Conservation (phyloP, 1,284 basidiomycete genomes). For the Leccinum fuscescens region DNA sequence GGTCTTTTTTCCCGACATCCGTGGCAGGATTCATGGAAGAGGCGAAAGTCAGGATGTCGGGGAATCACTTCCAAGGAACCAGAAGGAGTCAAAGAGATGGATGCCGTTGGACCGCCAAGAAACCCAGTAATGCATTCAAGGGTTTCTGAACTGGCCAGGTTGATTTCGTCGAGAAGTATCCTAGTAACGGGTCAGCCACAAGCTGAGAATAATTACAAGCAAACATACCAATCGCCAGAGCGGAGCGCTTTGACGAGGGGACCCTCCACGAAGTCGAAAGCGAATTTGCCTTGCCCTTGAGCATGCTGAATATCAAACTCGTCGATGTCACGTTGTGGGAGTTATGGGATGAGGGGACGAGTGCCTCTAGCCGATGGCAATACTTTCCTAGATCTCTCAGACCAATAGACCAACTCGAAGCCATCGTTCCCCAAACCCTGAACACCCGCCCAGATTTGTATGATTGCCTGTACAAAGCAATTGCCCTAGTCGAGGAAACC, state of each 20-base stretch:
- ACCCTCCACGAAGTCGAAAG: conserved; percentile 95
- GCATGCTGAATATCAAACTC: conserved; percentile 88
- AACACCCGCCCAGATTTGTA: conserved; percentile 63
- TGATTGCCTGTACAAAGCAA: conserved; percentile 45
- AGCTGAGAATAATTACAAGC: neutral
- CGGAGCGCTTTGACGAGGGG: conserved; percentile 92
- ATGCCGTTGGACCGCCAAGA: conserved; percentile 82
- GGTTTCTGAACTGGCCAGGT: conserved; percentile 92
- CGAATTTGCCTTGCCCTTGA: conserved; percentile 81
- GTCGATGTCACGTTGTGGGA: conserved; percentile 61
- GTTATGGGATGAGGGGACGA: conserved; percentile 52
- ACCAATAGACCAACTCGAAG: conserved; percentile 65
- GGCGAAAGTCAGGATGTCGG: conserved; percentile 91
- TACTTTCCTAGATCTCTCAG: conserved; percentile 89
- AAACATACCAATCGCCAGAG: conserved; percentile 83
- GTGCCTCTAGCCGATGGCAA: conserved; percentile 69
- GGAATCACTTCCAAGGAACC: conserved; percentile 89
- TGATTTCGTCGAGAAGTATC: conserved; percentile 96
- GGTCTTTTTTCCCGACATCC: conserved; percentile 97
- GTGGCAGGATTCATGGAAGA: conserved; percentile 99
- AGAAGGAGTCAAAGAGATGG: conserved; percentile 75
- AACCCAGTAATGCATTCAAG: conserved; percentile 90
- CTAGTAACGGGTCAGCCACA: conserved; percentile 39
- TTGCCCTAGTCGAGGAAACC: conserved; percentile 62
- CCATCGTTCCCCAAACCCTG: conserved; percentile 45